Conservation (phyloP, 441 rosid species). For the Populus trichocarpa region DNA sequence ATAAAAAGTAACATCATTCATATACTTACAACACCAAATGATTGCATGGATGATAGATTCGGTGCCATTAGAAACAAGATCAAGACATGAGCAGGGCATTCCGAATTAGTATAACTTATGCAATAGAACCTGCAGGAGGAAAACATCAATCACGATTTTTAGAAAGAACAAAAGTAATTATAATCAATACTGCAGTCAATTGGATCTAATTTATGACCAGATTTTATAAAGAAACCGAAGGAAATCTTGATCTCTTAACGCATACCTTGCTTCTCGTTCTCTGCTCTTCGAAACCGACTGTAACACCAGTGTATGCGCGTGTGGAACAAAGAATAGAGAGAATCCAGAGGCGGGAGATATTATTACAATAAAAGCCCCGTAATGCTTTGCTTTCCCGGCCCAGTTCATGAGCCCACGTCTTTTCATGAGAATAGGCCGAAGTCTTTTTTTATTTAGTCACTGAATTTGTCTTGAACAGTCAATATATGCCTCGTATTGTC, state of each 20-base stretch:
- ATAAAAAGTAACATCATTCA: neutral
- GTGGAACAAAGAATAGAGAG: neutral
- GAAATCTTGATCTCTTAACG: neutral
- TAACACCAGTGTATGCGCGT: neutral
- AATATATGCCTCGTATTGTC: no score
- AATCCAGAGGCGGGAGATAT: neutral
- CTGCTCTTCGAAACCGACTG: neutral
- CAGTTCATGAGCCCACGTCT: neutral
- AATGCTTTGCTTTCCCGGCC: neutral
- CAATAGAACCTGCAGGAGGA: neutral
- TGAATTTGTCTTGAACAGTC: no score
- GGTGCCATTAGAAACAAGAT: slow-evolving; percentile 30
- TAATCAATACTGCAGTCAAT: neutral
- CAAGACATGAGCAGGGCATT: slow-evolving; percentile 18
- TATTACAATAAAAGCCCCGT: neutral
- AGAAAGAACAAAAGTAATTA: neutral
- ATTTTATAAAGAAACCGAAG: neutral
- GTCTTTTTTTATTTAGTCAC: no score
- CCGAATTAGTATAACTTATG: slow-evolving; percentile 2
- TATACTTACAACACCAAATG: slow-evolving; percentile 25
- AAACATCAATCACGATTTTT: neutral
- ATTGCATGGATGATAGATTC: slow-evolving; percentile 20
- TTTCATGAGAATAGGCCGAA: neutral
- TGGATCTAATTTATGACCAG: neutral
- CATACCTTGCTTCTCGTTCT: neutral